A percentile compares a stretch with the other conserved stretches of the same genome.
Conservation (phyloP, 2,329 filamentous ascomycete genomes). For the Biscogniauxia marginata region DNA sequence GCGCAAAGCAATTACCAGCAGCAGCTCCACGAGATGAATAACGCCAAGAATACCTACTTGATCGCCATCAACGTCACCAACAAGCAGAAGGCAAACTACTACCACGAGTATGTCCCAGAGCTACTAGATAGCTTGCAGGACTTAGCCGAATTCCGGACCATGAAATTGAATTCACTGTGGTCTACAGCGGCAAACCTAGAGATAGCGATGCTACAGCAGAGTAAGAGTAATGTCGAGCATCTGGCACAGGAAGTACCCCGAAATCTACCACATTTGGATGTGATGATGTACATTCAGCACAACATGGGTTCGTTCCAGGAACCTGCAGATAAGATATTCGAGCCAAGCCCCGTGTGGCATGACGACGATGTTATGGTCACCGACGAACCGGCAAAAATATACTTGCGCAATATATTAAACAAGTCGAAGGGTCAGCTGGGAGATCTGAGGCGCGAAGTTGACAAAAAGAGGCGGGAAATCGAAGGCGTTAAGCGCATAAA, state of each 20-base stretch:
- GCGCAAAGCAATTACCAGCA: slow-evolving; percentile 90
- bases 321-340: slow-evolving; percentile 80
- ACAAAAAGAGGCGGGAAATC: slow-evolving; percentile 83
- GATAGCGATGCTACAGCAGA: slow-evolving; percentile 71
- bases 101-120: slow-evolving; percentile 94
- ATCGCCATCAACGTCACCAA: slow-evolving; percentile 97
- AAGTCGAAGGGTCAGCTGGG: slow-evolving; percentile 85
- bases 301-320: slow-evolving; percentile 83
- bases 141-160: slow-evolving; percentile 82
- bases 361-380: slow-evolving; percentile 85
- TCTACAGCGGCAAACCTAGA: slow-evolving; percentile 76
- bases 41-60: slow-evolving; percentile 96
- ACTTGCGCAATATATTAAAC: slow-evolving; percentile 83
- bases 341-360: slow-evolving; percentile 95
- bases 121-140: slow-evolving; percentile 92
- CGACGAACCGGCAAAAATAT: slow-evolving; percentile 85
- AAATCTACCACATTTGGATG: slow-evolving; percentile 86
- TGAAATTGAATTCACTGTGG: slow-evolving; percentile 86
- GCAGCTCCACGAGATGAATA: slow-evolving; percentile 93
- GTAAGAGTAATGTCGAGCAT: slow-evolving; percentile 68
- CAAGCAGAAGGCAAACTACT: slow-evolving; percentile 96
- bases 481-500: slow-evolving; percentile 73
- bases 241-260: slow-evolving; percentile 79
- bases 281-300: slow-evolving; percentile 96
- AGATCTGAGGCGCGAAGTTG: slow-evolving; percentile 77